Evolutionary conservation across 139 green algal species (phyloP).

Genomic region (Closterium sp.): DNA sequence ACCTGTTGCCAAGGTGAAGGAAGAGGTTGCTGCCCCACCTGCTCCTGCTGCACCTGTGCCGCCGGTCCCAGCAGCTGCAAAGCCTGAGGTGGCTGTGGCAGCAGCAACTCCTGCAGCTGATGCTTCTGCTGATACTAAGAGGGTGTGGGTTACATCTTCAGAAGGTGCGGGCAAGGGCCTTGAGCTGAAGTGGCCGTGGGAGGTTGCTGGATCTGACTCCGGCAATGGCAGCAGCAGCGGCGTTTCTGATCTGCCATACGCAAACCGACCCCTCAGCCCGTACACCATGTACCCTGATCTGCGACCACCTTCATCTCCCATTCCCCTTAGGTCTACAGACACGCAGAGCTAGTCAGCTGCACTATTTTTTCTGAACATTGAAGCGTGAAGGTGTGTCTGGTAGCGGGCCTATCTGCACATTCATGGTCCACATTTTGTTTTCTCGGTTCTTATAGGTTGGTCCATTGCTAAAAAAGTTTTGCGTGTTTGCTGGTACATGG

Average conservation of each 20-base stretch:
- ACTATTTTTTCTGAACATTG: too few relatives aligned
- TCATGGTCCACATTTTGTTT: too few relatives aligned
- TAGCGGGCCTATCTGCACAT: too few relatives aligned
- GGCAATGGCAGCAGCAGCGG: not conserved
- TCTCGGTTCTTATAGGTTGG: too few relatives aligned
- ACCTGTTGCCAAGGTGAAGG: not conserved
- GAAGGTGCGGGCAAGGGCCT: not conserved
- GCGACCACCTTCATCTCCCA: conserved; percentile 40
- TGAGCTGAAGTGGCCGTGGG: not conserved
- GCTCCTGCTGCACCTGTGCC: not conserved
- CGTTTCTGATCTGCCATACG: conserved; percentile 37
- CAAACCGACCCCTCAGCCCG: conserved; percentile 39
- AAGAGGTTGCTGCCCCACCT: not conserved
- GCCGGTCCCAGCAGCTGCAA: not conserved
- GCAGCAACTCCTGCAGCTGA: not conserved
- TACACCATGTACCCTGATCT: conserved; percentile 53
- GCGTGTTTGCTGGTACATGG: too few relatives aligned
- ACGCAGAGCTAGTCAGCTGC: not conserved
- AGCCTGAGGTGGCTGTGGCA: not conserved
- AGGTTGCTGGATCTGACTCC: not conserved
- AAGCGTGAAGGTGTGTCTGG: too few relatives aligned
- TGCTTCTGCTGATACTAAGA: not conserved
- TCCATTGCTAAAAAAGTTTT: too few relatives aligned
- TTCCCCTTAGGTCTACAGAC: not conserved
- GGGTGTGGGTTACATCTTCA: not conserved